Conservation (phyloP, 345 rosid genomes). For the Gossypium turneri region DNA sequence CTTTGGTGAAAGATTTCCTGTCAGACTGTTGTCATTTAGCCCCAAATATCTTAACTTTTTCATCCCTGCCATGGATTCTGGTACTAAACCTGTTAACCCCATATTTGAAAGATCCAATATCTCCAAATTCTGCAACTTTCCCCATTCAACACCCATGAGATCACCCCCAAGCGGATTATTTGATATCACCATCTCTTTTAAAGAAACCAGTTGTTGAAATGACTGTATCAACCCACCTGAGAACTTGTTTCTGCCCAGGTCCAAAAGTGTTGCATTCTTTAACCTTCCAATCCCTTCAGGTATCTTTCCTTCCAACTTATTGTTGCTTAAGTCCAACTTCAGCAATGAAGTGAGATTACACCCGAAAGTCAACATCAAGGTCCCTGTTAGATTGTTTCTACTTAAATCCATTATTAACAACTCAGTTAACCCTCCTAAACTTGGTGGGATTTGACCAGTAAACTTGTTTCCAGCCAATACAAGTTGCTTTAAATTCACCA, state of each 20-base stretch:
- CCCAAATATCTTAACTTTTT: conserved; percentile 72
- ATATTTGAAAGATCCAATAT: conserved; percentile 57
- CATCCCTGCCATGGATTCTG: conserved; percentile 47
- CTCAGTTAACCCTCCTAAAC: conserved; percentile 38
- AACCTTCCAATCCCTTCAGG: conserved; percentile 49
- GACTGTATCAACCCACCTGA: conserved; percentile 60
- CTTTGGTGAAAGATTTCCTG: conserved; percentile 46
- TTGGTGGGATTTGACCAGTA: conserved; percentile 52
- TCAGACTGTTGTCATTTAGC: conserved; percentile 57
- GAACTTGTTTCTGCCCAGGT: conserved; percentile 62
- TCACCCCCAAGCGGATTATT: conserved; percentile 55
- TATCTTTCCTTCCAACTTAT: conserved; percentile 46
- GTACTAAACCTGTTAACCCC: conserved; percentile 55
- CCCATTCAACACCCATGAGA: conserved; percentile 49
- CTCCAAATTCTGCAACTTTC: conserved; percentile 43
- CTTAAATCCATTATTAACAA: conserved; percentile 74
- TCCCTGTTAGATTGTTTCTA: conserved; percentile 59
- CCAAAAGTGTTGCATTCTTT: conserved; percentile 67
- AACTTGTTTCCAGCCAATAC: conserved; percentile 65
- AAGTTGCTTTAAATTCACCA: conserved; percentile 53
- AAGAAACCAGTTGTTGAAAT: conserved; percentile 49
- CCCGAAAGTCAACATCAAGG: conserved; percentile 39
- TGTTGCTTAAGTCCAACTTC: conserved; percentile 80
- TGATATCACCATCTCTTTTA: conserved; percentile 62
- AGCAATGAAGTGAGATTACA: conserved; percentile 33